Conservation (phyloP, 2,329 filamentous ascomycete genomes). For the Lizonia empirigonia region DNA sequence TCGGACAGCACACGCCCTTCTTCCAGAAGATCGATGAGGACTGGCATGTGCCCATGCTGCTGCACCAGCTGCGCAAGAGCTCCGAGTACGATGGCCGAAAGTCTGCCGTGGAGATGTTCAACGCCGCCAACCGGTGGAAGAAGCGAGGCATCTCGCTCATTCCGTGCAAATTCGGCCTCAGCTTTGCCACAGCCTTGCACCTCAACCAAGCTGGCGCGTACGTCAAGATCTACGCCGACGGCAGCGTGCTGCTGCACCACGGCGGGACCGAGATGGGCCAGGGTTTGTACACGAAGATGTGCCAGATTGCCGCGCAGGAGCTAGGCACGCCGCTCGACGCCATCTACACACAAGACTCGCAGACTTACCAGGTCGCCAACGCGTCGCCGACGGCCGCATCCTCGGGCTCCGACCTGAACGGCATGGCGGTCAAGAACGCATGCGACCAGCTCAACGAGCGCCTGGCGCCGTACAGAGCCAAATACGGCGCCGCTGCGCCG, state of each 20-base stretch:
- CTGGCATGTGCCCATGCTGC: constrained; percentile 94
- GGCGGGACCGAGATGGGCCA: constrained; percentile 98
- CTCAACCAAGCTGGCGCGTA: constrained; percentile 92
- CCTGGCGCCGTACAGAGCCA: constrained; percentile 81
- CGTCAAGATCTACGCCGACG: constrained; percentile 95
- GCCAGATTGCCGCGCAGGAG: constrained; percentile 89
- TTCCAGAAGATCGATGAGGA: constrained; percentile 80
- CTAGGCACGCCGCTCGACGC: constrained; percentile 79
- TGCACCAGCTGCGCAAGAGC: constrained; percentile 79
- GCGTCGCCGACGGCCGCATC: constrained; percentile 91
- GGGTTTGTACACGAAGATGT: constrained; percentile 94
- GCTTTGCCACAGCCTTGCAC: constrained; percentile 85
- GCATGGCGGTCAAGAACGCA: constrained; percentile 90
- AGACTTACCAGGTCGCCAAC: constrained; percentile 88
- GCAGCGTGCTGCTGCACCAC: constrained; percentile 87
- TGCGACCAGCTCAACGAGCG: constrained; percentile 88
- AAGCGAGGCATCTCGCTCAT: constrained; percentile 85
- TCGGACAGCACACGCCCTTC: constrained; percentile 81
- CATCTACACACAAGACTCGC: constrained; percentile 85
- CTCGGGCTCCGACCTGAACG: constrained; percentile 91
- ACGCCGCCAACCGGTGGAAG: constrained; percentile 83
- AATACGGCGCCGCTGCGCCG: constrained; percentile 73
- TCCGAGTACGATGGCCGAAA: constrained; percentile 72
- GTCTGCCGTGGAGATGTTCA: constrained; percentile 75
- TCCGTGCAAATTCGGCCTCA: constrained; percentile 96